Evolutionary conservation across 2,329 filamentous ascomycete species (phyloP).

Genomic region (Celoporthe dispersa): DNA sequence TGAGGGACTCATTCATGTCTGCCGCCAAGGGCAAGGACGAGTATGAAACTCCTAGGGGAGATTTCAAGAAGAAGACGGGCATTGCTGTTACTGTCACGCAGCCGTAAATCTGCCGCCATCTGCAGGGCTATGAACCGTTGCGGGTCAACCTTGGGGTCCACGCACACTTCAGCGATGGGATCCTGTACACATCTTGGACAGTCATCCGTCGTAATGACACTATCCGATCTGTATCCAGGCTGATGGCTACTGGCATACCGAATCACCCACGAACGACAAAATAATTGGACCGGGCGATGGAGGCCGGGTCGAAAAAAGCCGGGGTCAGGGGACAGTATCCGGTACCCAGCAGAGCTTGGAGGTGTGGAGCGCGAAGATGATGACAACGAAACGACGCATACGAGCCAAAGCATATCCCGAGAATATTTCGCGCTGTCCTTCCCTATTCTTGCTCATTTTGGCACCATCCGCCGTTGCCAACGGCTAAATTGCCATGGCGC

Average conservation of each 20-base stretch:
- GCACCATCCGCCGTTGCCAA: background rate
- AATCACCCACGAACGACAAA: background rate
- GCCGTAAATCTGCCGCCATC: background rate
- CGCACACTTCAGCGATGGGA: background rate
- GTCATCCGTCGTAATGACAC: background rate
- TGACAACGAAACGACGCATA: background rate
- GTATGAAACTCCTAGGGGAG: constrained; percentile 34
- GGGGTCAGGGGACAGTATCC: background rate
- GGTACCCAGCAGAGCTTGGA: background rate
- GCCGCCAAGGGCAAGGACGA: constrained; percentile 36
- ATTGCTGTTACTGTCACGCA: constrained; percentile 35
- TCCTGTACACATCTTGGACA: background rate
- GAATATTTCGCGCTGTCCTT: background rate
- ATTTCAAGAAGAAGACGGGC: constrained; percentile 46
- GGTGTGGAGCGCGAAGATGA: background rate
- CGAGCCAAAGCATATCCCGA: constrained; percentile 5
- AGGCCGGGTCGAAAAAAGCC: background rate
- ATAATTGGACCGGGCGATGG: background rate
- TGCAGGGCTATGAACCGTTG: background rate
- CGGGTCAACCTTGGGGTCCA: background rate
- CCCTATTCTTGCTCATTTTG: background rate
- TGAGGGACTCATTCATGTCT: constrained; percentile 48
- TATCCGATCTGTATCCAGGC: background rate
- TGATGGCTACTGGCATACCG: background rate
- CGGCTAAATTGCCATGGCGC: constrained; percentile 4